A percentile compares a stretch with the other conserved stretches of the same genome.
Conservation (phyloP, 1,139 yeast species). For the Scheffersomyces quercinus region DNA sequence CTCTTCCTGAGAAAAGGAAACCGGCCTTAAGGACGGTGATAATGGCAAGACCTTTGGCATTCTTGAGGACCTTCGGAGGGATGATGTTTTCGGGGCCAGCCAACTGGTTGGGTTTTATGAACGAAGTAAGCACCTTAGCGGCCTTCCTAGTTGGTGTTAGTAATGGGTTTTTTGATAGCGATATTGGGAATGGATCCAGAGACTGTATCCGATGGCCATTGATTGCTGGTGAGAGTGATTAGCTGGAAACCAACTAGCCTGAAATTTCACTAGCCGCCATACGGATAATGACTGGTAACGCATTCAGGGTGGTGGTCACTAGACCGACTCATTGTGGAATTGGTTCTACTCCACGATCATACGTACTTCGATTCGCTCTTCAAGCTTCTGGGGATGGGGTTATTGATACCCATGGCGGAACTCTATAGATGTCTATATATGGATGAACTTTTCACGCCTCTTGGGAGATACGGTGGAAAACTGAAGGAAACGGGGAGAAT, state of each 20-base stretch:
- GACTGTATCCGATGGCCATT: neutral
- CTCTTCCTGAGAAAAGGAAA: slow-evolving; percentile 92
- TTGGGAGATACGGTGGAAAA: neutral
- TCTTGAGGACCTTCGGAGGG: slow-evolving; percentile 83
- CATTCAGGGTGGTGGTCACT: neutral
- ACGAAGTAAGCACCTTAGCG: slow-evolving; percentile 88
- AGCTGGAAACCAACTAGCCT: neutral
- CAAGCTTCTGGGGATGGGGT: slow-evolving; percentile 92
- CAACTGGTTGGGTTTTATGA: slow-evolving; percentile 92
- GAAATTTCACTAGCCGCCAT: slow-evolving; percentile 1
- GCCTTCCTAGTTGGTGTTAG: slow-evolving; percentile 64
- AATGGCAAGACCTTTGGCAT: slow-evolving; percentile 91
- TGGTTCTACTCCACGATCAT: neutral
- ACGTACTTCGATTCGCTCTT: slow-evolving; percentile 84
- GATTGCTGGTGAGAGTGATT: neutral
- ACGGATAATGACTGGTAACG: neutral
- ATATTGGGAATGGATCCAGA: neutral
- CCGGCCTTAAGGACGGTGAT: slow-evolving; percentile 96
- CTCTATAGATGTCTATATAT: slow-evolving; percentile 1
- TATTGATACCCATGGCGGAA: slow-evolving; percentile 60
- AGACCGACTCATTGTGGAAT: neutral
- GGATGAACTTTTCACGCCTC: neutral
- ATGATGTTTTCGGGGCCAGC: slow-evolving; percentile 88
- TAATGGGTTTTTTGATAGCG: neutral
- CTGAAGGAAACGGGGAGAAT: neutral